A percentile compares a stretch with the other conserved stretches of the same genome.
Evolutionary conservation across 2,329 filamentous ascomycete species (phyloP).

Genomic region (Xylaria sp.): DNA sequence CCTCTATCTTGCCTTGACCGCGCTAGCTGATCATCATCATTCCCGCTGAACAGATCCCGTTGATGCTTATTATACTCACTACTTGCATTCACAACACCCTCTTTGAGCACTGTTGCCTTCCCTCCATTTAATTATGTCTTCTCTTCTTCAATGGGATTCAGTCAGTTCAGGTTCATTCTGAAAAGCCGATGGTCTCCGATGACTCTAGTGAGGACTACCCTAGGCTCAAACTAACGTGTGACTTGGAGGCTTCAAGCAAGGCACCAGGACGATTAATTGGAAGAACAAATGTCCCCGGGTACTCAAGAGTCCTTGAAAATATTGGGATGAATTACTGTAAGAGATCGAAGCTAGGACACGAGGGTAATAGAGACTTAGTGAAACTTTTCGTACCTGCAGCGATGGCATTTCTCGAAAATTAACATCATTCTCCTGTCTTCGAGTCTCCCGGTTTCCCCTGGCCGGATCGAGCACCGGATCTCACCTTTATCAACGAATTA

Average conservation of each 20-base stretch:
- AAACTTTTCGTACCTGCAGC: neutral
- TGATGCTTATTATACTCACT: constrained; percentile 2
- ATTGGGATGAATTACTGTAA: neutral
- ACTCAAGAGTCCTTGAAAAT: neutral
- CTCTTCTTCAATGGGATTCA: constrained; percentile 2
- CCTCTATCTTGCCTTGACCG: neutral
- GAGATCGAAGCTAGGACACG: neutral
- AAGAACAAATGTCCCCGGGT: constrained; percentile 1
- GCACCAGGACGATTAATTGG: constrained; percentile 1
- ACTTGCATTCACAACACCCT: constrained; percentile 1
- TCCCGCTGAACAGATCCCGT: neutral
- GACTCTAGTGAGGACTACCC: neutral
- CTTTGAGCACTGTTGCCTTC: neutral
- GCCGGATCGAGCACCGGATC: neutral
- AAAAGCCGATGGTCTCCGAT: neutral
- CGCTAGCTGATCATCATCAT: constrained; percentile 1
- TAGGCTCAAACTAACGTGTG: neutral
- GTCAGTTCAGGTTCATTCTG: constrained; percentile 6
- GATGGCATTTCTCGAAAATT: constrained; percentile 1
- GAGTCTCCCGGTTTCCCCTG: neutral
- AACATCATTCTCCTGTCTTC: neutral
- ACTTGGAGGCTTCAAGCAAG: constrained; percentile 8
- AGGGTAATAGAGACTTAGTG: neutral
- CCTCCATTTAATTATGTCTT: neutral
- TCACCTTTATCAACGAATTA: neutral